Conservation (phyloP, 441 rosid species). For the Pelargonium myrrhifolium region DNA sequence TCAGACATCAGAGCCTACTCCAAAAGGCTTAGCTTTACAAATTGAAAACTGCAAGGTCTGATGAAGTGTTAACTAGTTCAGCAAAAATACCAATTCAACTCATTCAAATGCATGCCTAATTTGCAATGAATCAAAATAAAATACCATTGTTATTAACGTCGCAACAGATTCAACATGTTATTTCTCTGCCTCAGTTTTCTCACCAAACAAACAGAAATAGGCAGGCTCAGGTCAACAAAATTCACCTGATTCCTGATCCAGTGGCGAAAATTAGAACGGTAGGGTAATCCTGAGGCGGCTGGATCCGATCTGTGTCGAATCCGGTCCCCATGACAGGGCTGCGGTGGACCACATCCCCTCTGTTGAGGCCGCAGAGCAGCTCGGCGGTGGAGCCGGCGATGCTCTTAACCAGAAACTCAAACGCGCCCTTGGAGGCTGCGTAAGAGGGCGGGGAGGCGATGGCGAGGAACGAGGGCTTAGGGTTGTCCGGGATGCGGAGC, state of each 20-base stretch:
- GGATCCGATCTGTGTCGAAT: conserved; percentile 50
- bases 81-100: background rate
- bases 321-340: conserved; percentile 74
- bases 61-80: too few relatives aligned
- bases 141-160: too few relatives aligned
- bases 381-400: conserved; percentile 85
- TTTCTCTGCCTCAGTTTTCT: background rate
- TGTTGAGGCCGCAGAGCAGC: conserved; percentile 63
- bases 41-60: background rate
- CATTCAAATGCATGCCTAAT: too few relatives aligned
- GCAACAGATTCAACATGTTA: too few relatives aligned
- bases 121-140: background rate
- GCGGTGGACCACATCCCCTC: conserved; percentile 81
- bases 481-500: conserved; percentile 64
- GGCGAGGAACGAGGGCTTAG: conserved; percentile 75
- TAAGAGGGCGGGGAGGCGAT: conserved; percentile 78
- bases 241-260: conserved; percentile 90
- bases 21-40: too few relatives aligned
- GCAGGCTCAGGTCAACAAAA: too few relatives aligned
- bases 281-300: conserved; percentile 58
- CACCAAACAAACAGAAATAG: too few relatives aligned
- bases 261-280: conserved; percentile 88
- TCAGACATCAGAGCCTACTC: background rate
- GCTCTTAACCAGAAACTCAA: conserved; percentile 78
- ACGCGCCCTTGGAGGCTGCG: conserved; percentile 49